Percentiles rank a stretch among this genome's conserved stretches.
Conservation (phyloP, 176 grass and related monocot genomes). For the Thinopyrum elongatum region DNA sequence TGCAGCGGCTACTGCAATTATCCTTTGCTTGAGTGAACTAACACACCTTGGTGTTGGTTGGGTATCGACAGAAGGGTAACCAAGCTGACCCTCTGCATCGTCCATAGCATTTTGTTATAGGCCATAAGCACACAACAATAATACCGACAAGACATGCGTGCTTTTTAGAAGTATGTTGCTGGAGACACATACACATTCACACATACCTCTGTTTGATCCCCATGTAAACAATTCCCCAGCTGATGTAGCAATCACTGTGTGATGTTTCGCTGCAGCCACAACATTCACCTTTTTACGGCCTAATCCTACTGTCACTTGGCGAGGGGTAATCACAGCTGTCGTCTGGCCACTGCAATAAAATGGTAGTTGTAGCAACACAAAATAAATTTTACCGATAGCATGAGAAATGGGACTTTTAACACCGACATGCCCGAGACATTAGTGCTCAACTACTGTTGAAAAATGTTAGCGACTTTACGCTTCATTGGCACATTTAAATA, state of each 20-base stretch:
- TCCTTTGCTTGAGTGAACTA: constrained; percentile 68
- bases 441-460: background rate
- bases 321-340: constrained; percentile 95
- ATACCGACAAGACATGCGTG: constrained; percentile 19
- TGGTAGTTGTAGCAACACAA: background rate
- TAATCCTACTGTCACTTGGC: constrained; percentile 76
- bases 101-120: constrained; percentile 31
- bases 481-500: constrained; percentile 17
- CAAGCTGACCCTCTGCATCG: constrained; percentile 92
- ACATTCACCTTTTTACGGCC: constrained; percentile 64
- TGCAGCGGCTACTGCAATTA: constrained; percentile 88
- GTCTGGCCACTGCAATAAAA: constrained; percentile 84
- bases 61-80: constrained; percentile 97
- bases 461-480: background rate
- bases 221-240: constrained; percentile 91
- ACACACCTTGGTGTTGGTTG: constrained; percentile 90
- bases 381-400: constrained; percentile 16
- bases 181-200: background rate
- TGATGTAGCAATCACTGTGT: constrained; percentile 92
- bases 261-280: constrained; percentile 96
- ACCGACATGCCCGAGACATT: background rate
- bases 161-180: background rate
- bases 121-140: constrained; percentile 14
- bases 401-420: background rate
- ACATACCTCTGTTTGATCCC: constrained; percentile 99